These are phyloP conservation scores for Arthroderma sp. DNA, from an alignment of 2,329 filamentous ascomycete species.

Conservation along the genomic window DNA sequence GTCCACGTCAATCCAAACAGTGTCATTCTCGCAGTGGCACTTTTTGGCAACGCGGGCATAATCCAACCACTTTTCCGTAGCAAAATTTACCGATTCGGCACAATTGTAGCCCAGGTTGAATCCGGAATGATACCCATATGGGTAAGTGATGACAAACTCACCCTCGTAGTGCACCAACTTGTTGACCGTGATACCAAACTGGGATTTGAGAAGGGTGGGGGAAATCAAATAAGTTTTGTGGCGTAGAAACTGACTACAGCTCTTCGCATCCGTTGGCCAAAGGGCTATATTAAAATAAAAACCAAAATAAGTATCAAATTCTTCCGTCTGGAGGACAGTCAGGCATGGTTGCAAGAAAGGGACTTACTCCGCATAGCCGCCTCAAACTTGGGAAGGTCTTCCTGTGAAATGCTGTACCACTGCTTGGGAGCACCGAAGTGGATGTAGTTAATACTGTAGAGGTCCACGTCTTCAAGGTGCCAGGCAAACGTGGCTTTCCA, in stretches of 20 bases:
- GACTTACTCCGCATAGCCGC: constrained; percentile 67
- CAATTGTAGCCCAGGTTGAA: constrained; percentile 98
- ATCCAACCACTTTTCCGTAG: constrained; percentile 84
- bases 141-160: constrained; percentile 96
- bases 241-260: constrained; percentile 86
- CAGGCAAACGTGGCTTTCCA: constrained; percentile 99
- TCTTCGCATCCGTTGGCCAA: constrained; percentile 90
- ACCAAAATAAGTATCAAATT: constrained; percentile 7
- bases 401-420: constrained; percentile 98
- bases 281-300: constrained; percentile 35
- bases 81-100: constrained; percentile 97
- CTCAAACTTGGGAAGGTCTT: constrained; percentile 84
- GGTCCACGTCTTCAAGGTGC: constrained; percentile 95
- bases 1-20: constrained; percentile 93
- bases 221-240: constrained; percentile 98
- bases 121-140: constrained; percentile 95
- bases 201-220: constrained; percentile 68
- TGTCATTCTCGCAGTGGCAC: constrained; percentile 93
- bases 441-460: constrained; percentile 99
- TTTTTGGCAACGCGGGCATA: constrained; percentile 94
- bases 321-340: neutral
- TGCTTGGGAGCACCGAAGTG: constrained; percentile 98
- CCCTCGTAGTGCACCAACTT: constrained; percentile 89
- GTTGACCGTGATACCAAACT: constrained; percentile 93
- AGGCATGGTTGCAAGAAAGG: neutral